Evolutionary conservation across 2,329 filamentous ascomycete species (phyloP), one percentile per base, ranked within the genome.

Genomic region (Aspergillus terreus): DNA sequence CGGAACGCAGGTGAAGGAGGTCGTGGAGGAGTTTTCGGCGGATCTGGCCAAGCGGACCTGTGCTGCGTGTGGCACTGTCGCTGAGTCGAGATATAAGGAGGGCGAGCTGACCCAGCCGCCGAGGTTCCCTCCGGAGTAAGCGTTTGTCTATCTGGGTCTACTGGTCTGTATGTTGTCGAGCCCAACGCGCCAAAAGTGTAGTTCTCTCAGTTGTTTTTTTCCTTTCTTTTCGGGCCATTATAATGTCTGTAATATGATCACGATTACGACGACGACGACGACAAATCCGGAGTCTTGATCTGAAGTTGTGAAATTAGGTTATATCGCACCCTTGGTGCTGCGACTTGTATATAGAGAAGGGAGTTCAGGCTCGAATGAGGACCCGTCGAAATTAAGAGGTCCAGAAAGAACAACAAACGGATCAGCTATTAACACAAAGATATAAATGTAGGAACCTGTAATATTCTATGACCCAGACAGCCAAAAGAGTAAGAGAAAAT

Each of bases 1-100:
- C 57, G 92, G 92, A 17, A 92, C 87, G 21, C 94, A 97, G 82
- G 92, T 99, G 67, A 97, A 96, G 78, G 83, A 83, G 47, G 92
- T 89, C 6, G 92, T 97, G 35, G 84, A 95, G 71, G 79, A 78
- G 17, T 97, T 97, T 71, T 87, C 85, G 71, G 79, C 70, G 1
- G 83, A 87, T 65, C 80, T 84, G 51, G 78, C 82, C 53, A 83
- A 82, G 71, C 83, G 92, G 69, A 91, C 75, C 52, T 99, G 94
- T 72, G 78, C 78, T 60, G 80, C 77, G 27, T 99, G 94, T 71
- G 91, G 92, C 19, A 76, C 78, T 51, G 60, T 96, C 61, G 90
- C 90, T 25, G 84, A 90, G 10, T 63, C 63, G 0, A 71, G 56
- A 54, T 74, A 67, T 50, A 63, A 55, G 27, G 68, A 71, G 33